Evolutionary conservation across 1,139 yeast species (phyloP).

Genomic region (Suhomyces choctaworum): DNA sequence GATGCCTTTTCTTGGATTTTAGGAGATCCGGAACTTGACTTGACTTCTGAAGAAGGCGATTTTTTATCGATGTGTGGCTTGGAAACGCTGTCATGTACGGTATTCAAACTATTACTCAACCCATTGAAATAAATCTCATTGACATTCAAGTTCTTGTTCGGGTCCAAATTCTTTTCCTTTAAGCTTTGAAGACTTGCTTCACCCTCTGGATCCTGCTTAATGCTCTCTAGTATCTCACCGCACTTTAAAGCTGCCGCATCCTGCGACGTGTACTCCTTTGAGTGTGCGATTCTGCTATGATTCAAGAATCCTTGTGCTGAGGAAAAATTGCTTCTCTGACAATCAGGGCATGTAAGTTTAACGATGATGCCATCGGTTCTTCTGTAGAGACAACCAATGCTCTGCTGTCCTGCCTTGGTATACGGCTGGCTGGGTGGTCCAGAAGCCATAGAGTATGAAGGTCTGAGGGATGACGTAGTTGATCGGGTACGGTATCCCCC

Average conservation of each 20-base stretch:
- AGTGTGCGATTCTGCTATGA: constrained; percentile 74
- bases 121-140: constrained; percentile 44
- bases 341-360: constrained; percentile 64
- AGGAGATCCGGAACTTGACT: neutral
- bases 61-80: constrained; percentile 2
- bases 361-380: constrained; percentile 74
- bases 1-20: neutral
- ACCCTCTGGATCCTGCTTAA: constrained; percentile 63
- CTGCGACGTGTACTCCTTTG: constrained; percentile 69
- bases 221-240: constrained; percentile 58
- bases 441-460: constrained; percentile 23
- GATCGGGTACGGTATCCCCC: constrained; percentile 48
- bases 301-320: constrained; percentile 80
- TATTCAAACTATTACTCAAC: constrained; percentile 24
- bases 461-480: constrained; percentile 52
- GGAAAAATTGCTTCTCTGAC: constrained; percentile 68
- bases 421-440: constrained; percentile 13
- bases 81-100: constrained; percentile 17
- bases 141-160: constrained; percentile 40
- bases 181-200: constrained; percentile 45
- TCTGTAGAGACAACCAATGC: constrained; percentile 61
- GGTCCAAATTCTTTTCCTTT: constrained; percentile 41
- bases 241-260: constrained; percentile 75
- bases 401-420: constrained; percentile 16
- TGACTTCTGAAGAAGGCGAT: constrained; percentile 4